These are phyloP conservation scores for Grosmannia clavigera DNA, from an alignment of 2,329 filamentous ascomycete genomes.

Conservation along the genomic window DNA sequence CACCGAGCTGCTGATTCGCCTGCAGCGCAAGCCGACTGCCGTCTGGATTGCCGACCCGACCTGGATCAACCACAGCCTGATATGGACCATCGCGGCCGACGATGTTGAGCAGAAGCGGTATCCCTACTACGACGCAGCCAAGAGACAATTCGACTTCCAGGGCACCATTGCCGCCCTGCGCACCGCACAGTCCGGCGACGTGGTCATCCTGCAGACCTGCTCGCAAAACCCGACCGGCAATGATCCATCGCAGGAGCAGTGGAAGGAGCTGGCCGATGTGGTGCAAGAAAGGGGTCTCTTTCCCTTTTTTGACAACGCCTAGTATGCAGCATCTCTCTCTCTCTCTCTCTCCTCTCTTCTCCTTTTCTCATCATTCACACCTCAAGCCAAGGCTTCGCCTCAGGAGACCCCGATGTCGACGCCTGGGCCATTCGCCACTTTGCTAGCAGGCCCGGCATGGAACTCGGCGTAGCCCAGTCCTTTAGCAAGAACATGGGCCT, in stretches of 20 bases:
- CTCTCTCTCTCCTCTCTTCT: background rate
- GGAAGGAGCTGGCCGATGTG: background rate
- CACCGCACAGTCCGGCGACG: background rate
- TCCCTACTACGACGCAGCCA: background rate
- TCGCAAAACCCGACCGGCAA: slow-evolving; percentile 1
- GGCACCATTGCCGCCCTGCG: background rate
- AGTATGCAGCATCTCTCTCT: background rate
- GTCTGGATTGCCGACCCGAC: slow-evolving; percentile 3
- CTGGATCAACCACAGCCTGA: background rate
- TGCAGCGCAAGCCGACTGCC: background rate
- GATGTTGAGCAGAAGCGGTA: background rate
- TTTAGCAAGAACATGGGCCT: slow-evolving; percentile 3
- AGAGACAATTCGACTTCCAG: background rate
- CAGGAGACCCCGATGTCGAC: background rate
- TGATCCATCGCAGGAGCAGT: background rate
- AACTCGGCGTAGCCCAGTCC: background rate
- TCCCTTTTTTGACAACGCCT: background rate
- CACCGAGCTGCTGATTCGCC: background rate
- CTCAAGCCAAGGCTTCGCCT: slow-evolving; percentile 1
- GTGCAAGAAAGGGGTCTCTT: background rate
- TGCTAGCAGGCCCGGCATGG: background rate
- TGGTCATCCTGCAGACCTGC: slow-evolving; percentile 1
- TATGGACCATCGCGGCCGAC: background rate
- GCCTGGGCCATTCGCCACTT: slow-evolving; percentile 1
- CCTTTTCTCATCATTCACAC: background rate